Evolutionary conservation across 2,329 filamentous ascomycete species (phyloP).

Genomic region (Cercospora nicotianae): DNA sequence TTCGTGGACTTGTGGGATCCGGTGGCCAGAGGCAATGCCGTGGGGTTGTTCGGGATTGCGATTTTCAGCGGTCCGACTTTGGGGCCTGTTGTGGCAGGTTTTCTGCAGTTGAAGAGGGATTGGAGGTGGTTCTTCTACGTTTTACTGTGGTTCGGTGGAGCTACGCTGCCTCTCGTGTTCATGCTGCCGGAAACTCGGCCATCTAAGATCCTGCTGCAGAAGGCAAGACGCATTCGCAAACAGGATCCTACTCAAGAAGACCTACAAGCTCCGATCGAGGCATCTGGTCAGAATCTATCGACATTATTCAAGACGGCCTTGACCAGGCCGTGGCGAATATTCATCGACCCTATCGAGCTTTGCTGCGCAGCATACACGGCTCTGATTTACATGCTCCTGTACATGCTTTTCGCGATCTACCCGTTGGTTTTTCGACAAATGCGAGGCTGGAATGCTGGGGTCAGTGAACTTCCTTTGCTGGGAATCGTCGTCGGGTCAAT

Average conservation of each 20-base stretch:
- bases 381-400: conserved; percentile 54
- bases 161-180: conserved; percentile 55
- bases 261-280: conserved; percentile 53
- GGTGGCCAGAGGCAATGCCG: conserved; percentile 48
- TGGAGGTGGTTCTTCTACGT: conserved; percentile 62
- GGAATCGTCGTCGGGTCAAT: conserved; percentile 53
- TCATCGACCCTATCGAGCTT: background rate
- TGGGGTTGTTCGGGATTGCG: conserved; percentile 63
- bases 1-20: conserved; percentile 47
- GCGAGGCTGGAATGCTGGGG: conserved; percentile 60
- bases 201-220: conserved; percentile 54
- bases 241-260: conserved; percentile 48
- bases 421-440: conserved; percentile 63
- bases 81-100: conserved; percentile 64
- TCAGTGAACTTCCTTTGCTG: conserved; percentile 53
- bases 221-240: conserved; percentile 51
- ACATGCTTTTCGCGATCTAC: conserved; percentile 52
- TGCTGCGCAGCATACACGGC: background rate
- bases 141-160: conserved; percentile 49
- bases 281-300: conserved; percentile 43
- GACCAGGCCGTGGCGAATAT: background rate
- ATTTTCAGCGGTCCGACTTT: conserved; percentile 64
- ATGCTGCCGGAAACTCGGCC: conserved; percentile 60
- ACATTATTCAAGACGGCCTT: background rate
- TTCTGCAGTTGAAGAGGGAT: conserved; percentile 58